A percentile compares a stretch with the other conserved stretches of the same genome.
phyloP scores from a whole-genome alignment of 805 yeast species.

The Lipomyces orientalis region DNA sequence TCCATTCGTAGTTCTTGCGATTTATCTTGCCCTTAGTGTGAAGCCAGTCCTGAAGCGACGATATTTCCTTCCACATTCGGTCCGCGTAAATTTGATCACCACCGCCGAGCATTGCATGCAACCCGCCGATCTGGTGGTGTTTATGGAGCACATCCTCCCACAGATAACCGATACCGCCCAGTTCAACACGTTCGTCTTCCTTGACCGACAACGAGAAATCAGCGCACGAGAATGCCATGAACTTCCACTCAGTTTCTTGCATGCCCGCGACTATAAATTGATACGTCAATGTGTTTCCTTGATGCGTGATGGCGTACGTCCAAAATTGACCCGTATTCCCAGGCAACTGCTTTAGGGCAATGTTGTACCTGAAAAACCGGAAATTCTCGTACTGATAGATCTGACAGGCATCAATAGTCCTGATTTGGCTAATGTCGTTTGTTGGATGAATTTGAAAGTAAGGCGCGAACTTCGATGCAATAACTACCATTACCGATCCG shows the following conservation, averaged over 20 bases:
- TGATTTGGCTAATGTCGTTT: constrained; percentile 23
- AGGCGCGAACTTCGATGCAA: constrained; percentile 23
- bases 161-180: constrained; percentile 66
- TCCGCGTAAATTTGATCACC: constrained; percentile 96
- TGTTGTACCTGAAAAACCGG: constrained; percentile 28
- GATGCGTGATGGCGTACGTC: constrained; percentile 35
- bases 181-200: constrained; percentile 47
- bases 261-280: constrained; percentile 34
- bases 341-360: constrained; percentile 17
- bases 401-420: constrained; percentile 16
- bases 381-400: constrained; percentile 25
- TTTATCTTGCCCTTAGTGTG: constrained; percentile 58
- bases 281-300: constrained; percentile 31
- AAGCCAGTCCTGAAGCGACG: constrained; percentile 62
- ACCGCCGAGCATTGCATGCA: constrained; percentile 96
- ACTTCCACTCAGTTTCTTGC: constrained; percentile 28
- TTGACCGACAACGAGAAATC: constrained; percentile 35
- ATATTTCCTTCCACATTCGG: constrained; percentile 65
- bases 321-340: constrained; percentile 21
- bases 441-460: constrained; percentile 34
- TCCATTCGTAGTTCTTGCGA: constrained; percentile 50
- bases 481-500: constrained; percentile 34
- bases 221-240: constrained; percentile 38
- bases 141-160: constrained; percentile 84
- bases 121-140: constrained; percentile 62